Conservation (phyloP, 2,329 filamentous ascomycete genomes). For the Aspergillus ustus region DNA sequence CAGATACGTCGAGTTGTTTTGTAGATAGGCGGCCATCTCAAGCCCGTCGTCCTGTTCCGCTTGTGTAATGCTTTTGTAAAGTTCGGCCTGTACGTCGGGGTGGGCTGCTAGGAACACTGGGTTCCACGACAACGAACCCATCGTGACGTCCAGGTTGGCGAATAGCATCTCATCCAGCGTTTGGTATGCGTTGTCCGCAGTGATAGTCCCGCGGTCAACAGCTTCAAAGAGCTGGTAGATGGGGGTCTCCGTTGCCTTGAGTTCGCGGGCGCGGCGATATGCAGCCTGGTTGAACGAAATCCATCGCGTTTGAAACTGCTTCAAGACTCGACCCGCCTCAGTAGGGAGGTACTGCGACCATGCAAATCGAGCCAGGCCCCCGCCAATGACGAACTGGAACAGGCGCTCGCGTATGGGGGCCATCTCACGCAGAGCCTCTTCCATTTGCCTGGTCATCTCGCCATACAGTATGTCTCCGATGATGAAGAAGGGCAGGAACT, state of each 20-base stretch:
- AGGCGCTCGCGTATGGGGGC: constrained; percentile 37
- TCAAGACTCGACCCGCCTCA: constrained; percentile 31
- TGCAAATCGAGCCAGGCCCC: constrained; percentile 38
- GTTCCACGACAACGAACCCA: constrained; percentile 50
- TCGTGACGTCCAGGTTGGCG: constrained; percentile 55
- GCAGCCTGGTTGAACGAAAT: constrained; percentile 39
- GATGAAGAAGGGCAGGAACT: constrained; percentile 44
- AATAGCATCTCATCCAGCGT: constrained; percentile 55
- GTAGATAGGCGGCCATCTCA: constrained; percentile 31
- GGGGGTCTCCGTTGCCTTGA: neutral
- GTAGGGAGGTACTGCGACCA: constrained; percentile 24
- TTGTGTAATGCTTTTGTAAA: constrained; percentile 26
- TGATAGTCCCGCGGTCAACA: constrained; percentile 27
- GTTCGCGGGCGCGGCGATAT: constrained; percentile 4
- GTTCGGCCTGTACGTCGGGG: constrained; percentile 34
- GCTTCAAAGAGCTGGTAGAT: constrained; percentile 19
- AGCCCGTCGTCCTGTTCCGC: neutral
- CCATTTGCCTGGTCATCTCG: constrained; percentile 27
- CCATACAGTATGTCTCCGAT: constrained; percentile 49
- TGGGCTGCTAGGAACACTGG: constrained; percentile 48
- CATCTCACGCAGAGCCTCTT: constrained; percentile 27
- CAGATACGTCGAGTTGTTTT: constrained; percentile 31
- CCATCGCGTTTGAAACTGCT: constrained; percentile 38
- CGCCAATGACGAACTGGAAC: constrained; percentile 39
- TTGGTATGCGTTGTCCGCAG: constrained; percentile 40